phyloP scores from a whole-genome alignment of 805 yeast genomes.

The Brettanomyces sp. region DNA sequence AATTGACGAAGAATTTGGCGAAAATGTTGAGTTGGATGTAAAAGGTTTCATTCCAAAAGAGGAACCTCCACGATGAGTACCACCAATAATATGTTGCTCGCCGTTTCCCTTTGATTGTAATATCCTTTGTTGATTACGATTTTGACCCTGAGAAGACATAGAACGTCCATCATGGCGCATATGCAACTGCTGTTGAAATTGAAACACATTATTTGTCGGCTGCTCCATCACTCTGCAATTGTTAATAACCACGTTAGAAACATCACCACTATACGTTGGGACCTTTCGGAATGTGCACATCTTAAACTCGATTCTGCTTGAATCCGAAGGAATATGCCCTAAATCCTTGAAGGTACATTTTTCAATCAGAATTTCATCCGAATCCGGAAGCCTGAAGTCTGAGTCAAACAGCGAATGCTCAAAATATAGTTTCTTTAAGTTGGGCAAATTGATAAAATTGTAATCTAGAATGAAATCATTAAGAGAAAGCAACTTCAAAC shows the following conservation, averaged over 20 bases:
- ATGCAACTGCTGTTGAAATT: slow-evolving; percentile 17
- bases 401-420: slow-evolving; percentile 25
- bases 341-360: slow-evolving; percentile 24
- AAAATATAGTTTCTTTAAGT: slow-evolving; percentile 17
- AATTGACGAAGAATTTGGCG: too few species aligned
- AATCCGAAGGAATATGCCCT: slow-evolving; percentile 12
- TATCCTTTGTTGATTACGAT: slow-evolving; percentile 1
- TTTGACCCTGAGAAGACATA: slow-evolving; percentile 1
- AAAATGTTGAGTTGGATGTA: too few species aligned
- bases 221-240: slow-evolving; percentile 24
- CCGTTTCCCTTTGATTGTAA: too few species aligned
- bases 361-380: slow-evolving; percentile 21
- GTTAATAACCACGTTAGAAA: slow-evolving; percentile 18
- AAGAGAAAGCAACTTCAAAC: slow-evolving; percentile 17
- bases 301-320: slow-evolving; percentile 19
- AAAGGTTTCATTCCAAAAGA: too few species aligned
- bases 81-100: too few species aligned
- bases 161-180: slow-evolving; percentile 1
- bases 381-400: slow-evolving; percentile 19
- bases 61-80: too few species aligned
- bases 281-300: slow-evolving; percentile 23
- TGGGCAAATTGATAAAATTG: slow-evolving; percentile 17
- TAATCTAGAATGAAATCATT: slow-evolving; percentile 23
- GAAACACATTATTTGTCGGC: slow-evolving; percentile 17
- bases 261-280: slow-evolving; percentile 20